Conservation (phyloP, 768 basidiomycete species). For the Ramaria sp. region DNA sequence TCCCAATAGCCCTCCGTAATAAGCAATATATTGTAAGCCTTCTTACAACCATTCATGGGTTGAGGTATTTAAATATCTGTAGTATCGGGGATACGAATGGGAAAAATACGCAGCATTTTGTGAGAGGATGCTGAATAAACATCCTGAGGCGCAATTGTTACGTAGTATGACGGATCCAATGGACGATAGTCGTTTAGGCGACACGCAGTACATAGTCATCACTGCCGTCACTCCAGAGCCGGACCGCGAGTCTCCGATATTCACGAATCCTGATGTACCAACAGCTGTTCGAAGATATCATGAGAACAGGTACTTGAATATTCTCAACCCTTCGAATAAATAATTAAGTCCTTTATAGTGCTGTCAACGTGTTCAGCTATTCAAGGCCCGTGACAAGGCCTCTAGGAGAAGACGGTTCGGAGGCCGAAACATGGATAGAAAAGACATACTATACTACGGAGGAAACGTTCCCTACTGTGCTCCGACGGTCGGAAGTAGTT, state of each 20-base stretch:
- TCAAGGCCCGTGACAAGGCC: constrained; percentile 54
- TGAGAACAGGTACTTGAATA: constrained; percentile 57
- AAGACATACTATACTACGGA: constrained; percentile 84
- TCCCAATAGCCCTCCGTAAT: constrained; percentile 72
- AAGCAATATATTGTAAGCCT: constrained; percentile 80
- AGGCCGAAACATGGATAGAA: constrained; percentile 66
- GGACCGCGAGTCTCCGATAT: constrained; percentile 62
- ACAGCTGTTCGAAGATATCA: constrained; percentile 74
- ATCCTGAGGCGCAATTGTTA: constrained; percentile 73
- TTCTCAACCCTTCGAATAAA: background rate
- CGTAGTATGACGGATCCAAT: constrained; percentile 66
- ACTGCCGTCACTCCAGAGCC: constrained; percentile 80
- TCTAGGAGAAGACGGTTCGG: constrained; percentile 41
- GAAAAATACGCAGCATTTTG: constrained; percentile 86
- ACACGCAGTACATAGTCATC: constrained; percentile 81
- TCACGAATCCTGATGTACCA: constrained; percentile 78
- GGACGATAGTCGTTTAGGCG: constrained; percentile 69
- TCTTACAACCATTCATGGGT: background rate
- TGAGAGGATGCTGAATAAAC: constrained; percentile 86
- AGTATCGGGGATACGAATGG: constrained; percentile 95
- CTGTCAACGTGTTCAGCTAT: constrained; percentile 74
- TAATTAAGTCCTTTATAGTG: constrained; percentile 33
- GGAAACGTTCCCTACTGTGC: constrained; percentile 83
- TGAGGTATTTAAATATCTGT: constrained; percentile 2
- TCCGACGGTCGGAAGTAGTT: constrained; percentile 80